phyloP scores from a whole-genome alignment of 2,329 filamentous ascomycete species.

The Aspergillus pseudonomiae region DNA sequence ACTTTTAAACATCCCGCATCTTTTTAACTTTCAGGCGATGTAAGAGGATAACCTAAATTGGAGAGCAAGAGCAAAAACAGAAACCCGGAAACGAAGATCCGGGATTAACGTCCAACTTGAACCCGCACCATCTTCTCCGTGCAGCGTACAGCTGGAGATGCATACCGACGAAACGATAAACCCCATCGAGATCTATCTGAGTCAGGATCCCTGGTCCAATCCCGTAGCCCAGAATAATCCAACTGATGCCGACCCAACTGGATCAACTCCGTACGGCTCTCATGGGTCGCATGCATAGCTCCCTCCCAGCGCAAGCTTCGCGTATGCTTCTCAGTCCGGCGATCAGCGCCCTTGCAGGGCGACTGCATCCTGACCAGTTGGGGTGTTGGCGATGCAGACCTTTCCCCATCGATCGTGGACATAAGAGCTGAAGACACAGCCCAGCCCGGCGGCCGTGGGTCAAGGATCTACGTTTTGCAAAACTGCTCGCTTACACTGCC shows the following conservation, averaged over 20 bases:
- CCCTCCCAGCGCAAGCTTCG: no score
- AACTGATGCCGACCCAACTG: no score
- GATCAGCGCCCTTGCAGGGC: slow-evolving; percentile 5
- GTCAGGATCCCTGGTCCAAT: background rate
- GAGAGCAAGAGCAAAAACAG: background rate
- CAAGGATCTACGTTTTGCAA: background rate
- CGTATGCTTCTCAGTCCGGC: background rate
- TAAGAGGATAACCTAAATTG: background rate
- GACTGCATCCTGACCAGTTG: background rate
- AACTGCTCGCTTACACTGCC: background rate
- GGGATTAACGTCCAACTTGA: background rate
- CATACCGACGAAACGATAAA: background rate
- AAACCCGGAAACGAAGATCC: background rate
- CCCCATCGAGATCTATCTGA: background rate
- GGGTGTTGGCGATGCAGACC: background rate
- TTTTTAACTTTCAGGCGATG: background rate
- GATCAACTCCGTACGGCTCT: background rate
- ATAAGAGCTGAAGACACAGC: background rate
- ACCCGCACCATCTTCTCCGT: background rate
- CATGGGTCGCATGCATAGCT: no score
- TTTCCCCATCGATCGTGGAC: background rate
- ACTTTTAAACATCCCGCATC: background rate
- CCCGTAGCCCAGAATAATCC: background rate
- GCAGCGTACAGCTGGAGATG: background rate
- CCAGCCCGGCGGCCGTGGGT: background rate